Evolutionary conservation across 352 stramenopile species (phyloP).

Genomic region (Globisporangium viniferum): DNA sequence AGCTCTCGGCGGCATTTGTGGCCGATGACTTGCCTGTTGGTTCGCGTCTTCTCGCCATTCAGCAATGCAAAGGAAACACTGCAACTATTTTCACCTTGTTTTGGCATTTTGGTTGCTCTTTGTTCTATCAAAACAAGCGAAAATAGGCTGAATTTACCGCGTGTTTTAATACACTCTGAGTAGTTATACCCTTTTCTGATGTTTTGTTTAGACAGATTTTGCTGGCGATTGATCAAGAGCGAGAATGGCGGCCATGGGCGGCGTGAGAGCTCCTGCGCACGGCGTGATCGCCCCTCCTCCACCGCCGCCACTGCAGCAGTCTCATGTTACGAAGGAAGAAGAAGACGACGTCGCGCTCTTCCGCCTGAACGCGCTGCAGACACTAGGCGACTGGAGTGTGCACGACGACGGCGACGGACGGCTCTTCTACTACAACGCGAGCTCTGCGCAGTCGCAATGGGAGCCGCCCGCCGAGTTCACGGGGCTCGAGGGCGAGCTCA

Average conservation of each 20-base stretch:
- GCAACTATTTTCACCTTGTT: constrained; percentile 8
- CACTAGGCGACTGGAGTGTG: constrained; percentile 63
- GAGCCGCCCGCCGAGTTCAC: constrained; percentile 42
- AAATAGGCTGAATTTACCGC: not conserved
- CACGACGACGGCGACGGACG: constrained; percentile 70
- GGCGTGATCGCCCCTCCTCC: constrained; percentile 3
- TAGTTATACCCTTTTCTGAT: not conserved
- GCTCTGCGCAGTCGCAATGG: constrained; percentile 54
- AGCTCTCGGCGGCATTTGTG: constrained; percentile 1
- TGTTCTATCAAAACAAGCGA: not conserved
- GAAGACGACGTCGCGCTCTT: constrained; percentile 20
- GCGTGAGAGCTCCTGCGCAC: not conserved
- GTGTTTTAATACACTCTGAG: not conserved
- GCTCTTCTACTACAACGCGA: constrained; percentile 76
- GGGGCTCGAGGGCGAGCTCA: constrained; percentile 60
- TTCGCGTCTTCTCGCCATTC: not conserved
- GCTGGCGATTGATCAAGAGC: not conserved
- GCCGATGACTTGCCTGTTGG: not conserved
- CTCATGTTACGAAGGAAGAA: not conserved
- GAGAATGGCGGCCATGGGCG: not conserved
- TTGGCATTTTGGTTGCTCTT: not conserved
- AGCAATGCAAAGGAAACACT: not conserved
- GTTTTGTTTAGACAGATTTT: not conserved
- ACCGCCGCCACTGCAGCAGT: constrained; percentile 20
- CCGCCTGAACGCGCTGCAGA: constrained; percentile 49